Evolutionary conservation across 2,329 filamentous ascomycete genomes (phyloP), one percentile per base, ranked within the genome.

Genomic region (Huntiella savannae): DNA sequence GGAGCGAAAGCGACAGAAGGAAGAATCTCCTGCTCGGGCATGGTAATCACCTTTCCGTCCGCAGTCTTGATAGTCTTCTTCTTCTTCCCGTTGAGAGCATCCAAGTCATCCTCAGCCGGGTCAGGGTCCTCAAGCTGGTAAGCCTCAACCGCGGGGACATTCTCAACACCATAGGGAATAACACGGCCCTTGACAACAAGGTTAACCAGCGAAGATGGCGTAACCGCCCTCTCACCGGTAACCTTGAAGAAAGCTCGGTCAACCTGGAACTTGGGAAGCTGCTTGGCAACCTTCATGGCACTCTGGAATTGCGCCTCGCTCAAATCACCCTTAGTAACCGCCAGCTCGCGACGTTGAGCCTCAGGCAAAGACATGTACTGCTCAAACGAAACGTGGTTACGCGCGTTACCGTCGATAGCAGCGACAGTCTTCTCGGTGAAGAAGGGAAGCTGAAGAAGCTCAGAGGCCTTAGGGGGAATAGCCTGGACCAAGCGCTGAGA

Each of bases 211-310:
- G 86, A 93, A 49, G 82, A 84, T 5, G 91, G 87, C 32, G 88
- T 93, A 57, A 98, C 84, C 60, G 80, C 82, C 53, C 82, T 83
- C 64, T 98, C 92, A 58, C 91, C 91, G 45, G 85, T 79, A 40
- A 98, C 92, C 69, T 98, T 98, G 76, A 98, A 98, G 64, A 94
- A 98, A 5, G 86, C 84, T 65, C 86, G 92, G 57, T 85, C 84
- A 8, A 98, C 77, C 49, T 82, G 74, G 47, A 98, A 70, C 52
- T 77, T 74, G 1, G 91, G 91, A 22, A 98, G 70, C 62, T 95
- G 84, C 55, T 77, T 76, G 22, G 86, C 87, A 28, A 95, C 80
- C 40, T 64, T 63, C 50, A 94, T 69, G 34, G 81, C 82, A 37
- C 78, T 72, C 52, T 75, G 67, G 63, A 94, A 94, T 60, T 95